Conservation (phyloP, 768 basidiomycete genomes). For the Amanita exitialis region DNA sequence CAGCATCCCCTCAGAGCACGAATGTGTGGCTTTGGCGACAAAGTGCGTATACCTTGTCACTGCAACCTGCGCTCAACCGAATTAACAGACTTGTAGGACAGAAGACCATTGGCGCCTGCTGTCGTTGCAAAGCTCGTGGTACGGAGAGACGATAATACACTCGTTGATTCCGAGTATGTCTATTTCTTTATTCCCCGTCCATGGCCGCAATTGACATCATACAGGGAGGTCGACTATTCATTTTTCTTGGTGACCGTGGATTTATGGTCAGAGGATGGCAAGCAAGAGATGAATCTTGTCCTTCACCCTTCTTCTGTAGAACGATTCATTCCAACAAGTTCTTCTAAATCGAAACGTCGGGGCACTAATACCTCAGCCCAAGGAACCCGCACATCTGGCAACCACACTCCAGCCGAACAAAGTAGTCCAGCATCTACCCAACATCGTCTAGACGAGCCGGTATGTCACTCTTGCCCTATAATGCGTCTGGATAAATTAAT, state of each 20-base stretch:
- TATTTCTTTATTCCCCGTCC: background rate
- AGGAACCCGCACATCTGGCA: constrained; percentile 25
- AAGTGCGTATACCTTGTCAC: constrained; percentile 35
- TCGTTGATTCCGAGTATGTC: constrained; percentile 71
- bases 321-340: constrained; percentile 50
- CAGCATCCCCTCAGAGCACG: constrained; percentile 87
- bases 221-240: constrained; percentile 74
- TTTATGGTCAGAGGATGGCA: constrained; percentile 79
- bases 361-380: constrained; percentile 28
- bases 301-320: constrained; percentile 77
- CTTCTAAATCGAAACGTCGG: constrained; percentile 31
- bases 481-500: background rate
- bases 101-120: constrained; percentile 85
- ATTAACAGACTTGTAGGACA: constrained; percentile 48
- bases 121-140: constrained; percentile 82
- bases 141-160: constrained; percentile 49
- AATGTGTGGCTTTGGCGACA: constrained; percentile 96
- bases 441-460: constrained; percentile 35
- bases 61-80: constrained; percentile 7
- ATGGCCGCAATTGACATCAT: background rate
- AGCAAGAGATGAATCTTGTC: constrained; percentile 81
- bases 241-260: constrained; percentile 93
- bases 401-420: constrained; percentile 37
- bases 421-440: constrained; percentile 39
- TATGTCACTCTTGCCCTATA: constrained; percentile 14